Percentiles rank a stretch among this genome's conserved stretches.
These are phyloP conservation scores for Singerocomus rubriflavus DNA, from an alignment of 1,284 basidiomycete species.

Conservation along the genomic window DNA sequence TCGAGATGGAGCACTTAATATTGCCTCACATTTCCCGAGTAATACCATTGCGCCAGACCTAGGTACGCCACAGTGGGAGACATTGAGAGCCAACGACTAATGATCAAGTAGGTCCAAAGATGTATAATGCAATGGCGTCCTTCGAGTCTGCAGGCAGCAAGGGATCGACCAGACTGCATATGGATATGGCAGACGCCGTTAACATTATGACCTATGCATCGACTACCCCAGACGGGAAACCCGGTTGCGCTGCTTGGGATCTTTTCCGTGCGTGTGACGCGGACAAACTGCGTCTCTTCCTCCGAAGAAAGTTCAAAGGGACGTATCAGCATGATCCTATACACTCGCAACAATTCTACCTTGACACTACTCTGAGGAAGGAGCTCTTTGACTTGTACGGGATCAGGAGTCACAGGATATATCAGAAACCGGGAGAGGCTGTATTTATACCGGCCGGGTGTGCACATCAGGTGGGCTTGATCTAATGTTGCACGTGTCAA, in stretches of 20 bases:
- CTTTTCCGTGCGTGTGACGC: constrained; percentile 84
- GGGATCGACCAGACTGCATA: constrained; percentile 86
- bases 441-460: constrained; percentile 96
- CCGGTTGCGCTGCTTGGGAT: constrained; percentile 91
- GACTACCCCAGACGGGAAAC: constrained; percentile 54
- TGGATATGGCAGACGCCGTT: constrained; percentile 95
- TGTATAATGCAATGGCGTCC: constrained; percentile 78
- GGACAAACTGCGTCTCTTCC: constrained; percentile 72
- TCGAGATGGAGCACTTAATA: constrained; percentile 83
- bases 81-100: constrained; percentile 24
- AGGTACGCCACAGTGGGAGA: constrained; percentile 41
- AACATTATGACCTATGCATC: constrained; percentile 88
- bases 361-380: constrained; percentile 67
- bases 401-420: constrained; percentile 79
- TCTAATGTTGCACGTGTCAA: not conserved
- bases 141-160: constrained; percentile 61
- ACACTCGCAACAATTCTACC: constrained; percentile 85
- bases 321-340: constrained; percentile 76
- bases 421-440: constrained; percentile 90
- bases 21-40: constrained; percentile 84
- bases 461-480: constrained; percentile 78
- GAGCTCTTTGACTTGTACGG: constrained; percentile 67
- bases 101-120: constrained; percentile 62
- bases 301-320: constrained; percentile 57
- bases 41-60: constrained; percentile 87